Conservation (phyloP, 2,329 filamentous ascomycete species). For the Fonsecaea nubica region DNA sequence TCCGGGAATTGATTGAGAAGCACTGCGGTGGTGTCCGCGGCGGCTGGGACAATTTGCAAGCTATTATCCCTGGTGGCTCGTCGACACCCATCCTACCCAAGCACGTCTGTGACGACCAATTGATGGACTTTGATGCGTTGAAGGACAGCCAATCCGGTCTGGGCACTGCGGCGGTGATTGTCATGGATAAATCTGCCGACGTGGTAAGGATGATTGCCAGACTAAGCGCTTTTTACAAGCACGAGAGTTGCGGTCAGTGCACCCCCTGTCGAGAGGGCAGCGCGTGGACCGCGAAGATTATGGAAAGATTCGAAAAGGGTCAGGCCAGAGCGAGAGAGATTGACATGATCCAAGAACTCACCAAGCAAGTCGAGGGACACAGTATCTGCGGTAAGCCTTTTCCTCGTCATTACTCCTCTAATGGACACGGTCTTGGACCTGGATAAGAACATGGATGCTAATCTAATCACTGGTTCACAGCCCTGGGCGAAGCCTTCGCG, state of each 20-base stretch:
- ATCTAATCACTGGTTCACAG: slow-evolving; percentile 49
- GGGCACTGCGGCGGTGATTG: slow-evolving; percentile 95
- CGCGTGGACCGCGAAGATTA: slow-evolving; percentile 99
- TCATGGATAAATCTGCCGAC: slow-evolving; percentile 98
- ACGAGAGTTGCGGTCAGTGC: slow-evolving; percentile 98
- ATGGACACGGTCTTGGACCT: no score
- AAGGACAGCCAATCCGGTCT: slow-evolving; percentile 98
- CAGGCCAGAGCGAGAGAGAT: slow-evolving; percentile 90
- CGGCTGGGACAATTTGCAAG: slow-evolving; percentile 96
- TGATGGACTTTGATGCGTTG: slow-evolving; percentile 98
- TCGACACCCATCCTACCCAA: slow-evolving; percentile 96
- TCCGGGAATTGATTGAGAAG: slow-evolving; percentile 95
- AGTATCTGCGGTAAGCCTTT: slow-evolving; percentile 84
- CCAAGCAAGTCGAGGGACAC: slow-evolving; percentile 99
- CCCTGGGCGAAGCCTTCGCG: slow-evolving; percentile 94
- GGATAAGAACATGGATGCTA: background rate
- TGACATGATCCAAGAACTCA: slow-evolving; percentile 98
- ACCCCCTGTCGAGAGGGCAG: slow-evolving; percentile 98
- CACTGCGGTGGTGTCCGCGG: slow-evolving; percentile 97
- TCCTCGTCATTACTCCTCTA: slow-evolving; percentile 6
- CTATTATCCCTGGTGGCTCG: slow-evolving; percentile 93
- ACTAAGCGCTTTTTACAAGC: slow-evolving; percentile 95
- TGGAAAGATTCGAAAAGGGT: slow-evolving; percentile 93
- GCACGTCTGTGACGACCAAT: slow-evolving; percentile 85
- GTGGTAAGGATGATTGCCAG: slow-evolving; percentile 92